Percentiles rank a stretch among this genome's conserved stretches.
Conservation (phyloP, 1,284 basidiomycete genomes). For the Ustilago cynodontis region DNA sequence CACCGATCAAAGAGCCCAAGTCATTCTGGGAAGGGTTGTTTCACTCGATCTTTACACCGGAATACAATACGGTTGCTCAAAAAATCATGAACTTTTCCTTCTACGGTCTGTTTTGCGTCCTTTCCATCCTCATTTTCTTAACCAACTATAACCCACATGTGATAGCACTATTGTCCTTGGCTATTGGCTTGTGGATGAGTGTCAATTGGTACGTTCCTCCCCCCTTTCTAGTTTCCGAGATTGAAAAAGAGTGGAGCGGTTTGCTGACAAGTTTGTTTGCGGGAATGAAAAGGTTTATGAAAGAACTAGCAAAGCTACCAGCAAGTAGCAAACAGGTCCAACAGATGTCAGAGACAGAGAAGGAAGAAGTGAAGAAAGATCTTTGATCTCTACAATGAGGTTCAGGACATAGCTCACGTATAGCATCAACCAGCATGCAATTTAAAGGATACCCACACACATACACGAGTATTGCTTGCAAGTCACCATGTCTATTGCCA, state of each 20-base stretch:
- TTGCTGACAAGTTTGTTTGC: neutral
- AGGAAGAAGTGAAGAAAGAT: conserved; percentile 29
- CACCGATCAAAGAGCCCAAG: no score
- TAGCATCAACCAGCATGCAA: no score
- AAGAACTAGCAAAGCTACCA: conserved; percentile 54
- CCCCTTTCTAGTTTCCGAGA: neutral
- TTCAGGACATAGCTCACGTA: no score
- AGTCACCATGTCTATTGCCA: neutral
- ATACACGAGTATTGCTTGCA: no score
- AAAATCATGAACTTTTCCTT: conserved; percentile 70
- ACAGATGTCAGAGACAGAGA: conserved; percentile 41
- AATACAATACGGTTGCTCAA: conserved; percentile 61
- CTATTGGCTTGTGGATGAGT: conserved; percentile 67
- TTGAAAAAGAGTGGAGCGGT: neutral
- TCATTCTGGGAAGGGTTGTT: conserved; percentile 29
- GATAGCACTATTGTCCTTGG: conserved; percentile 64
- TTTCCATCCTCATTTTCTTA: conserved; percentile 63
- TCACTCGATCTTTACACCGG: conserved; percentile 63
- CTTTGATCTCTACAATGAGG: conserved; percentile 7
- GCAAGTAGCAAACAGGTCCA: conserved; percentile 47
- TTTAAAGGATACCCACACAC: neutral
- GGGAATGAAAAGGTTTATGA: conserved; percentile 44
- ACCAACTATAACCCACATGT: conserved; percentile 70
- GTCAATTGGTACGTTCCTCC: conserved; percentile 68
- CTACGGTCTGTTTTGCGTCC: conserved; percentile 69